These are phyloP conservation scores for Boletus pseudopeckii DNA, from an alignment of 768 basidiomycete species.

Conservation along the genomic window DNA sequence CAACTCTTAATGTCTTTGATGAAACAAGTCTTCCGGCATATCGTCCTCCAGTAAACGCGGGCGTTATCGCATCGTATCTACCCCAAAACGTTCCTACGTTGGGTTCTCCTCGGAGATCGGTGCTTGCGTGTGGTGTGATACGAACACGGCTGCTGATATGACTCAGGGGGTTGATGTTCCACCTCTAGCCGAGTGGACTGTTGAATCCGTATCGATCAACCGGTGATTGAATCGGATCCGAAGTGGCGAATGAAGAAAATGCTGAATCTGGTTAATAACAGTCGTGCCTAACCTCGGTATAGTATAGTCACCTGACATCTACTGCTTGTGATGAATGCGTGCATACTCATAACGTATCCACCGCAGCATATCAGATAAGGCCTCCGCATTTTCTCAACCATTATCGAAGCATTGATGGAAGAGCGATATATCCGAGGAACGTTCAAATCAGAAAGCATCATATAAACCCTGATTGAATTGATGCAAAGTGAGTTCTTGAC, in stretches of 20 bases:
- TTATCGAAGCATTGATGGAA: background rate
- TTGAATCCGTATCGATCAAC: background rate
- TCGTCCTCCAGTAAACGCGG: background rate
- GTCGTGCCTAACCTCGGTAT: background rate
- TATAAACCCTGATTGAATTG: background rate
- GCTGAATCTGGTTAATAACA: background rate
- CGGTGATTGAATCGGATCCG: slow-evolving; percentile 9
- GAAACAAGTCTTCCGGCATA: background rate
- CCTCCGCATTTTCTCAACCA: background rate
- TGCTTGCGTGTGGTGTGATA: background rate
- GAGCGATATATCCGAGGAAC: slow-evolving; percentile 9
- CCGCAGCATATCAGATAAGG: background rate
- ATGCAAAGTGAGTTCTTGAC: slow-evolving; percentile 1
- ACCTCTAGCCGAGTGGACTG: background rate
- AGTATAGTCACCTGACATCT: background rate
- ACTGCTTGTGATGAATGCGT: background rate
- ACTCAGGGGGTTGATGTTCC: background rate
- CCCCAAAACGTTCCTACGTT: background rate
- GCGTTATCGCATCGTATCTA: background rate
- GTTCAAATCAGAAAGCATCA: background rate
- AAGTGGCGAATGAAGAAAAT: background rate
- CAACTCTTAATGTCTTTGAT: background rate
- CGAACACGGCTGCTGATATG: background rate
- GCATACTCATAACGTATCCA: background rate
- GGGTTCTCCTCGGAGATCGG: background rate